Conservation (phyloP, 1,139 yeast genomes). For the Yamadazyma atmosphaerica region DNA sequence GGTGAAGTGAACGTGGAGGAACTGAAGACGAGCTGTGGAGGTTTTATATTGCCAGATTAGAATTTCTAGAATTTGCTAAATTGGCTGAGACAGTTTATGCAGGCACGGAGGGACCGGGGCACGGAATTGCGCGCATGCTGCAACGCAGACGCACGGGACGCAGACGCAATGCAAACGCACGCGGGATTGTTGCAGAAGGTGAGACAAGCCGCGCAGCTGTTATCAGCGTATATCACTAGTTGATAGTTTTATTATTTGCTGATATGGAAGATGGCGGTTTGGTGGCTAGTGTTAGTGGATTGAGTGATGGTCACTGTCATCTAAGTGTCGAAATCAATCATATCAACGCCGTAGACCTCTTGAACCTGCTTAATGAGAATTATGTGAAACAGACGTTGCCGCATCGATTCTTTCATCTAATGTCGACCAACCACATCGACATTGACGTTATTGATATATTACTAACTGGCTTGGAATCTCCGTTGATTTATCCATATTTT, state of each 20-base stretch:
- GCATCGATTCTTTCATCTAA: slow-evolving; percentile 31
- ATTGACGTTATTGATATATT: slow-evolving; percentile 33
- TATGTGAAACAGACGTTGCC: background rate
- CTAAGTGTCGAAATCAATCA: slow-evolving; percentile 9
- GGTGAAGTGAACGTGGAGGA: no score
- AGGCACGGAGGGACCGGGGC: background rate
- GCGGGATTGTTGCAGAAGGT: no score
- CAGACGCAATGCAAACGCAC: no score
- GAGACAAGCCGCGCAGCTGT: no score
- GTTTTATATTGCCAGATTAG: background rate
- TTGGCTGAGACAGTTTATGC: background rate
- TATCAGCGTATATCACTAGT: no score
- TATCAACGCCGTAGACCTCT: slow-evolving; percentile 1
- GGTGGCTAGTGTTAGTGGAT: background rate
- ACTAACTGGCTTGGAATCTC: slow-evolving; percentile 23
- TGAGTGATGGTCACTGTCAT: slow-evolving; percentile 18
- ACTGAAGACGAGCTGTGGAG: no score
- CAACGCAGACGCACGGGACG: no score
- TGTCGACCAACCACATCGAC: slow-evolving; percentile 63
- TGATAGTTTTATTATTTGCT: no score
- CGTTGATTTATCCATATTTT: slow-evolving; percentile 55
- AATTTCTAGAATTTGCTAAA: slow-evolving; percentile 1
- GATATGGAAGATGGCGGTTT: no score
- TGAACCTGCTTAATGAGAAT: background rate
- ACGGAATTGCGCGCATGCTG: no score